Evolutionary conservation across 176 grass and related monocot genomes (phyloP).

Genomic region (Triticum urartu): DNA sequence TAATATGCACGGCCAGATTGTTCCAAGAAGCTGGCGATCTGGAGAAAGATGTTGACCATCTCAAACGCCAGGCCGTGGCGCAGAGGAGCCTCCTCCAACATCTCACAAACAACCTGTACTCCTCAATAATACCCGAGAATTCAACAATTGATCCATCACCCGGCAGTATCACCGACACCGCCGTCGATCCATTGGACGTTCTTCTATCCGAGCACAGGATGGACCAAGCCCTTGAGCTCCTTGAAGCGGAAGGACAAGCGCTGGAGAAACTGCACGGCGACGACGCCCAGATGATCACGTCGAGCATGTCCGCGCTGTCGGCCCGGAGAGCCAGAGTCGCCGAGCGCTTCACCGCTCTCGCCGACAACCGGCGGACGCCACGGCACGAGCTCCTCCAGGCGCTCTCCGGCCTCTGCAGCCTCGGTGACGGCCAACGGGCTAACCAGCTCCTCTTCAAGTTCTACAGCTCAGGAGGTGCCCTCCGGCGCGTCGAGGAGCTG

Average conservation of each 20-base stretch:
- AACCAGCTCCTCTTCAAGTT: slow-evolving; percentile 38
- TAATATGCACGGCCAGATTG: slow-evolving; percentile 35
- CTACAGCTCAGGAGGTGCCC: background rate
- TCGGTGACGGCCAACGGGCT: slow-evolving; percentile 33
- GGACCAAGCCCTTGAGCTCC: slow-evolving; percentile 36
- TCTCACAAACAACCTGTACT: slow-evolving; percentile 30
- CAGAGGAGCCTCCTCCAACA: slow-evolving; percentile 40
- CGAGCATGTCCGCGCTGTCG: slow-evolving; percentile 12
- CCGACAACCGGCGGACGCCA: slow-evolving; percentile 36
- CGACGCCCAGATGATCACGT: slow-evolving; percentile 2
- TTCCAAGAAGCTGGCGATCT: slow-evolving; percentile 40
- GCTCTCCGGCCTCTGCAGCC: slow-evolving; percentile 44
- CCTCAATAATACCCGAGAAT: background rate
- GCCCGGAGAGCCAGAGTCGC: slow-evolving; percentile 26
- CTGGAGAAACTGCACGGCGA: slow-evolving; percentile 7
- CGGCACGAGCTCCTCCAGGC: slow-evolving; percentile 36
- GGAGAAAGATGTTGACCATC: slow-evolving; percentile 32
- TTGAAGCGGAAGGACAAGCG: background rate
- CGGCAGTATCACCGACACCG: background rate
- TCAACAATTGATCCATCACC: background rate
- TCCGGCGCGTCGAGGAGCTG: slow-evolving; percentile 5
- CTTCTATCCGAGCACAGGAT: slow-evolving; percentile 48
- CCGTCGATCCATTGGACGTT: slow-evolving; percentile 28
- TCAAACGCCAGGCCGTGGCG: slow-evolving; percentile 38
- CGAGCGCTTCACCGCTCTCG: slow-evolving; percentile 21